Base-by-base conservation (phyloP, 495 filamentous ascomycete species). In the Neurospora cerealis region DNA sequence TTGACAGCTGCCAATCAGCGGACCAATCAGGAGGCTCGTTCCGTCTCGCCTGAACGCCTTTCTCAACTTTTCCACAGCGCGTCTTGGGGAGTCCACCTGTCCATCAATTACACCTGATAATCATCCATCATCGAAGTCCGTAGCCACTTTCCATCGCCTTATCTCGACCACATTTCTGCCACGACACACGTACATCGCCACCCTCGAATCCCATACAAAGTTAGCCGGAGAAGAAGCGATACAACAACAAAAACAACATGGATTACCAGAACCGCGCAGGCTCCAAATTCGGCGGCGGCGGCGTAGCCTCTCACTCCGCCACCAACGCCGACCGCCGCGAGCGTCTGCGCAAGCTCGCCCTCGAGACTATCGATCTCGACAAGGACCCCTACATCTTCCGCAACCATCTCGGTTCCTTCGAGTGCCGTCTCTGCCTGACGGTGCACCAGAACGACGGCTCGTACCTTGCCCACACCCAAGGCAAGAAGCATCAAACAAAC, bases 321-420 rank as follows among this genome's bases (percentile, higher is more conserved):
- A 95, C 94, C 62, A 99, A 98, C 82, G 95, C 96, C 71, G 96
- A 99, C 86, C 93, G 96, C 46, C 93, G 96, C 77, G 96, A 98
- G 83, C 94, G 96, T 71, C 91, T 98, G 28, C 95, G 96, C 81
- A 97, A 97, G 85, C 93, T 99, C 78, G 96, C 96, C 15, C 92
- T 99, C 75, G 96, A 99, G 85, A 94, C 93, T 24, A 99, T 99
- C 87, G 96, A 99, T 83, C 91, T 99, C 66, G 96, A 98, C 81
- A 98, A 98, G 84, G 96, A 99, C 85, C 96, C 96, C 0, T 99
- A 98, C 87, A 97, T 99, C 88, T 98, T 99, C 92, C 97, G 97
- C 81, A 99, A 99, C 85, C 96, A 99, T 79, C 93, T 98, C 76
- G 96, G 96, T 75, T 95, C 91, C 82, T 99, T 98, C 85, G 96